phyloP scores from a whole-genome alignment of 2,329 filamentous ascomycete species.

The Orbilia quercus region DNA sequence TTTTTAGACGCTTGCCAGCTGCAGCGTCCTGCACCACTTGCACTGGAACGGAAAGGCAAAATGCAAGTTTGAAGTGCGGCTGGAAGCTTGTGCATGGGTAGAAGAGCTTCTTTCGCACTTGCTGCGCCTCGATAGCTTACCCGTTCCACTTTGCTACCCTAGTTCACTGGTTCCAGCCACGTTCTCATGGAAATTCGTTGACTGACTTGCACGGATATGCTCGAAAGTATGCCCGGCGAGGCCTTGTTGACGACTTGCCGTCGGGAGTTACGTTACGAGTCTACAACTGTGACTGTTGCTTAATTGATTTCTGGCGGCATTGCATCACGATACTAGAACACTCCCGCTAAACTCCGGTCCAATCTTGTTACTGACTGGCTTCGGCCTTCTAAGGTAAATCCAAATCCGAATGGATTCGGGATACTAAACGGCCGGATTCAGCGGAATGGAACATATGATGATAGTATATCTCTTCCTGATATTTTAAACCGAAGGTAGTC shows the following conservation, averaged over 20 bases:
- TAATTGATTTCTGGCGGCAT: background rate
- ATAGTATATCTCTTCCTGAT: background rate
- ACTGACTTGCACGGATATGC: conserved; percentile 20
- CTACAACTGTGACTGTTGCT: conserved; percentile 15
- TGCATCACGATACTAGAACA: background rate
- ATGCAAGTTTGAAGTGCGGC: conserved; percentile 49
- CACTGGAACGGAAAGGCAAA: conserved; percentile 14
- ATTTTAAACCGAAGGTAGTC: background rate
- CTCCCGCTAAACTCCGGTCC: background rate
- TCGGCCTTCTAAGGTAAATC: too few relatives aligned
- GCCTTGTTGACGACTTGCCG: conserved; percentile 27
- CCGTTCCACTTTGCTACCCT: conserved; percentile 18
- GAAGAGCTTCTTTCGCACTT: background rate
- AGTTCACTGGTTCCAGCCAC: conserved; percentile 27
- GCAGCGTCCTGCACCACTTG: background rate
- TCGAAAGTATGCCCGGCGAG: conserved; percentile 6
- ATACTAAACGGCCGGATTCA: conserved; percentile 8
- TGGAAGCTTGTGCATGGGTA: conserved; percentile 17
- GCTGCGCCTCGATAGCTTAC: conserved; percentile 54
- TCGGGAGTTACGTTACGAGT: background rate
- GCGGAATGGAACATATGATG: conserved; percentile 23
- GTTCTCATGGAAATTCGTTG: conserved; percentile 12
- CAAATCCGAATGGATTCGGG: background rate
- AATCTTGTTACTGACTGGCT: too few relatives aligned
- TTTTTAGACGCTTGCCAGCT: too few relatives aligned